Evolutionary conservation across 2,329 filamentous ascomycete species (phyloP).

Genomic region (Phialocephala subalpina): DNA sequence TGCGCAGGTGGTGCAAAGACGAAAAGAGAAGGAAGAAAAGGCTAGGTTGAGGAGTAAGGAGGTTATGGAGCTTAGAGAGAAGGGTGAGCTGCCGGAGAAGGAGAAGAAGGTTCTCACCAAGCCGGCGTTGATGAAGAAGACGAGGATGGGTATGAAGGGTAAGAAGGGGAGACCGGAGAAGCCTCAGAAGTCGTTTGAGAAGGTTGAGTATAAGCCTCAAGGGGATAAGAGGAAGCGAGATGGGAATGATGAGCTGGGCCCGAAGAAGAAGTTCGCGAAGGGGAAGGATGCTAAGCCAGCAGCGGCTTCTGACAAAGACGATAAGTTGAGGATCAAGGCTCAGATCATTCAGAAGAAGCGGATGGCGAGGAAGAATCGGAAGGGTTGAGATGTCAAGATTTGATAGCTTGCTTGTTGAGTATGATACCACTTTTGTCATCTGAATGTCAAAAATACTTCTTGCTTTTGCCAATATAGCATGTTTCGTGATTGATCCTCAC

Average conservation of each 20-base stretch:
- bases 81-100: slow-evolving; percentile 42
- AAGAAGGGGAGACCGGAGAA: slow-evolving; percentile 35
- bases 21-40: slow-evolving; percentile 70
- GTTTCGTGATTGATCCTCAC: background rate
- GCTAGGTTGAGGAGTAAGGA: slow-evolving; percentile 51
- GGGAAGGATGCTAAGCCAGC: slow-evolving; percentile 40
- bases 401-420: background rate
- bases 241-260: slow-evolving; percentile 19
- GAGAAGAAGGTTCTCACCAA: slow-evolving; percentile 44
- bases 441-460: background rate
- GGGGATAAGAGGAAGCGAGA: slow-evolving; percentile 4
- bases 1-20: slow-evolving; percentile 88
- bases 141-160: slow-evolving; percentile 45
- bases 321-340: slow-evolving; percentile 67
- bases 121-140: slow-evolving; percentile 45
- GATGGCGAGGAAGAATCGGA: slow-evolving; percentile 70
- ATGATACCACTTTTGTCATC: slow-evolving; percentile 3
- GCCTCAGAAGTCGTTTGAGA: slow-evolving; percentile 35
- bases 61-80: slow-evolving; percentile 44
- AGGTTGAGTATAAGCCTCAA: slow-evolving; percentile 20
- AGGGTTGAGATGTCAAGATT: background rate
- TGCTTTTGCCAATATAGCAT: background rate
- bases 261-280: slow-evolving; percentile 15
- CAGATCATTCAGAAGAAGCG: slow-evolving; percentile 88
- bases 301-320: slow-evolving; percentile 55